phyloP scores from a whole-genome alignment of 2,329 filamentous ascomycete species.

The Trichophyton benhamiae region DNA sequence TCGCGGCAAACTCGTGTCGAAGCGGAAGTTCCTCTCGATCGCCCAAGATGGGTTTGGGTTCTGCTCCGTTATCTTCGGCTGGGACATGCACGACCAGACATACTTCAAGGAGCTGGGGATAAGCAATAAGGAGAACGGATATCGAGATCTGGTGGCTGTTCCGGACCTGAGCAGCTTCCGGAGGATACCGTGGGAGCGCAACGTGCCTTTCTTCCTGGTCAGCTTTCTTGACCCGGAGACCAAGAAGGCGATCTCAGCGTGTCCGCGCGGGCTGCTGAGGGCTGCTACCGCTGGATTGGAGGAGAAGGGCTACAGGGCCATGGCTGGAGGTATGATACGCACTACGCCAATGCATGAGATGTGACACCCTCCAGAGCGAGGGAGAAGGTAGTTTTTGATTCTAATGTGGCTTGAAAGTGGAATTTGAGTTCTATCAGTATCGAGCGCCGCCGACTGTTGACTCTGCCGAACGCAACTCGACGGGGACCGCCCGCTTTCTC shows the following conservation, averaged over 20 bases:
- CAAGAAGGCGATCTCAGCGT: constrained; percentile 57
- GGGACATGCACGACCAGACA: constrained; percentile 93
- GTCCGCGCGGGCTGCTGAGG: constrained; percentile 64
- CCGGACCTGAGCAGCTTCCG: constrained; percentile 67
- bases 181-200: constrained; percentile 80
- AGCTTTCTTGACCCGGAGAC: constrained; percentile 76
- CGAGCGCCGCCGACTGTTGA: constrained; percentile 46
- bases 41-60: constrained; percentile 77
- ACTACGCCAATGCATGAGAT: neutral
- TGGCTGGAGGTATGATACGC: constrained; percentile 67
- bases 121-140: constrained; percentile 84
- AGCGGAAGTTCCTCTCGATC: constrained; percentile 81
- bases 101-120: constrained; percentile 76
- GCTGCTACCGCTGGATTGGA: constrained; percentile 55
- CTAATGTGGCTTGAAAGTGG: constrained; percentile 44
- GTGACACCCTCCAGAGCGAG: neutral
- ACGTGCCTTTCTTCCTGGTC: constrained; percentile 74
- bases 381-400: neutral
- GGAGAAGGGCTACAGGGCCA: constrained; percentile 59
- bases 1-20: constrained; percentile 81
- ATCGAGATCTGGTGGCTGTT: constrained; percentile 70
- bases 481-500: constrained; percentile 62
- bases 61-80: constrained; percentile 88
- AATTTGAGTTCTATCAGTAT: constrained; percentile 94
- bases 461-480: constrained; percentile 45